These are phyloP conservation scores for Karstenula rhodostoma DNA, from an alignment of 2,329 filamentous ascomycete species.

Conservation along the genomic window DNA sequence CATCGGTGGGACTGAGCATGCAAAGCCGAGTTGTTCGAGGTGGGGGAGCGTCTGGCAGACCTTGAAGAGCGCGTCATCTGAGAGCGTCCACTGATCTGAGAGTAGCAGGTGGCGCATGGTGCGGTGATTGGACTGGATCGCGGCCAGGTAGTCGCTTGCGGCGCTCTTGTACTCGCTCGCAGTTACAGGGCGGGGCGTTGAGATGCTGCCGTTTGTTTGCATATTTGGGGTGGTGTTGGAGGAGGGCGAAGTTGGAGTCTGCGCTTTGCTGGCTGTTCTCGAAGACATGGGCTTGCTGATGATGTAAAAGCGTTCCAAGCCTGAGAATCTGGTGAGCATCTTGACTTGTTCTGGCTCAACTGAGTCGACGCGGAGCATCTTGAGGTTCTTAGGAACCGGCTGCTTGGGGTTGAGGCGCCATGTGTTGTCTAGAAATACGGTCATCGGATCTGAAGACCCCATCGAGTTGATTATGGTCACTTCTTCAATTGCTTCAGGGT, in stretches of 20 bases:
- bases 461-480: slow-evolving; percentile 64
- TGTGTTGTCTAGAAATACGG: slow-evolving; percentile 64
- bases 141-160: slow-evolving; percentile 58
- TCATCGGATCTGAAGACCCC: slow-evolving; percentile 55
- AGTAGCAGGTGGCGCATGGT: slow-evolving; percentile 66
- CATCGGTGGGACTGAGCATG: slow-evolving; percentile 62
- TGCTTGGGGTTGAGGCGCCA: slow-evolving; percentile 54
- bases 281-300: slow-evolving; percentile 49
- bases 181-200: slow-evolving; percentile 20
- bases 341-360: slow-evolving; percentile 55
- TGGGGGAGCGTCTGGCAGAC: slow-evolving; percentile 64
- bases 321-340: slow-evolving; percentile 53
- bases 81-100: slow-evolving; percentile 63
- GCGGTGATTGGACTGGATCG: slow-evolving; percentile 59
- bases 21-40: slow-evolving; percentile 66
- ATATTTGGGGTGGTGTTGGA: slow-evolving; percentile 28
- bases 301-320: slow-evolving; percentile 62
- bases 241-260: slow-evolving; percentile 40
- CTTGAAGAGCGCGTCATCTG: slow-evolving; percentile 57
- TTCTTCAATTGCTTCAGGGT: slow-evolving; percentile 54
- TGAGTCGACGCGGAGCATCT: slow-evolving; percentile 59
- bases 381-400: slow-evolving; percentile 50
- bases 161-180: slow-evolving; percentile 46
- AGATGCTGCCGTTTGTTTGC: slow-evolving; percentile 32
- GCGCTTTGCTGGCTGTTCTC: slow-evolving; percentile 35